Evolutionary conservation across 495 filamentous ascomycete species (phyloP).

Genomic region (Neurospora cerealis): DNA sequence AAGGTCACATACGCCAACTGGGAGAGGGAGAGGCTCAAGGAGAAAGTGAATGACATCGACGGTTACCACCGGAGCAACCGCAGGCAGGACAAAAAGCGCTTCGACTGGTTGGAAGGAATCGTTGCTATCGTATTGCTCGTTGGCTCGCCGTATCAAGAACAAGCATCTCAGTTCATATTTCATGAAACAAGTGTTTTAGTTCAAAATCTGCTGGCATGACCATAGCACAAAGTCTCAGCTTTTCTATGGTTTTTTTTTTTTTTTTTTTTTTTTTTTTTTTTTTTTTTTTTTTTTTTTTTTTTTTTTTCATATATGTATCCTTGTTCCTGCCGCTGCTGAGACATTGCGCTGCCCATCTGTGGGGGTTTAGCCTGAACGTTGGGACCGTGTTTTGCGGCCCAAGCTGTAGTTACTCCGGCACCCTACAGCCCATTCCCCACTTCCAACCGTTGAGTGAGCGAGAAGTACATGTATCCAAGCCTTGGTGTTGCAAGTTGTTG

Average conservation of each 20-base stretch:
- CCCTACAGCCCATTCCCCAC: no score
- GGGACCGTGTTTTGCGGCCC: conserved; percentile 32
- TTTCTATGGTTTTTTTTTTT: no score
- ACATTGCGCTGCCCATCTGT: conserved; percentile 23
- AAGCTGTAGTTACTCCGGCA: conserved; percentile 16
- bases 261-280: no score
- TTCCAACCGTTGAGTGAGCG: neutral
- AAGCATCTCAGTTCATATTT: no score
- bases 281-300: no score
- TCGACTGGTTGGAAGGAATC: neutral
- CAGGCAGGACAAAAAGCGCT: neutral
- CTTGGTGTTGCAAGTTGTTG: neutral
- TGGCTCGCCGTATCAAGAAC: neutral
- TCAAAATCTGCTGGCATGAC: no score
- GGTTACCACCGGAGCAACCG: neutral
- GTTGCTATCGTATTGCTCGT: neutral
- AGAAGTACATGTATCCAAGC: neutral
- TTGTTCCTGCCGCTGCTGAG: conserved; percentile 13
- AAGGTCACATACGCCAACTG: neutral
- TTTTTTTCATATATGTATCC: no score
- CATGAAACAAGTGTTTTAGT: no score
- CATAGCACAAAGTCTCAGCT: no score
- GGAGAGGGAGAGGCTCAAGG: neutral
- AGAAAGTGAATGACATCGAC: neutral
- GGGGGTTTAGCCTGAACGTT: conserved; percentile 26